Base-by-base conservation (phyloP, 78 protist species). In the Chrysochromulina tobinii region DNA sequence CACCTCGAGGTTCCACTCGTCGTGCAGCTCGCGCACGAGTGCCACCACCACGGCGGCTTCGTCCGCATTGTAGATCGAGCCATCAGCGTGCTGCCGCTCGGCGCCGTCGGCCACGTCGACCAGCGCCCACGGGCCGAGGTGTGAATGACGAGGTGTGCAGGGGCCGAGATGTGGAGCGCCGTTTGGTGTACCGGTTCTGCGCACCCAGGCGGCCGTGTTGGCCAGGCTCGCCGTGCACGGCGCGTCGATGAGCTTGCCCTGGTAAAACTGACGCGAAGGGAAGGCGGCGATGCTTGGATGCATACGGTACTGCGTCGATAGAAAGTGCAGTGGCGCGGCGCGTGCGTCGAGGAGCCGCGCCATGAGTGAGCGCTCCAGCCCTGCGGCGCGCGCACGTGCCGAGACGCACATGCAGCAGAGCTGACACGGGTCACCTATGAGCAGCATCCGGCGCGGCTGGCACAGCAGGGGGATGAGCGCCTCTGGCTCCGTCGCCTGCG, bases 301-400 rank as follows among this genome's bases (percentile, higher is more conserved):
- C 95, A 93, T 93, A 27, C 95, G 88, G 88, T 93, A 93, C 91
- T 92, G 92, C 54, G 75, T 57, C 55, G 38, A 18, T 17, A 90
- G 89, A 11, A 75, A 4, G 21, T 3, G 21, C 15, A 14, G 79
- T 0, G 79, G 79, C 51, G 6, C n/a, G 53, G 15, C 53, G 25
- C 5, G 15, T 51, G 12, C 79, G 55, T 73, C 55, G 15, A 73
- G 27, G 53, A 73, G 50, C 54, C 83, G 50, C 83, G 15, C 54
- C 83, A 73, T 73, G 55, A 73, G 83, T 1, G 83, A 48, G 27
- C 50, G 59, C 7, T 50, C 55, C 6, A 66, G 25, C 27, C 72
- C 72, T 0, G 27, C 72, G 72, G 27, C 27, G 72, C 72, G 72
- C 25, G 72, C 72, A 20, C n/a, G n/a, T 8, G 27, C 25, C 53